Percentiles rank a stretch among this genome's conserved stretches.
Evolutionary conservation across 345 rosid species (phyloP).

Genomic region (Cardiospermum halicacabum): DNA sequence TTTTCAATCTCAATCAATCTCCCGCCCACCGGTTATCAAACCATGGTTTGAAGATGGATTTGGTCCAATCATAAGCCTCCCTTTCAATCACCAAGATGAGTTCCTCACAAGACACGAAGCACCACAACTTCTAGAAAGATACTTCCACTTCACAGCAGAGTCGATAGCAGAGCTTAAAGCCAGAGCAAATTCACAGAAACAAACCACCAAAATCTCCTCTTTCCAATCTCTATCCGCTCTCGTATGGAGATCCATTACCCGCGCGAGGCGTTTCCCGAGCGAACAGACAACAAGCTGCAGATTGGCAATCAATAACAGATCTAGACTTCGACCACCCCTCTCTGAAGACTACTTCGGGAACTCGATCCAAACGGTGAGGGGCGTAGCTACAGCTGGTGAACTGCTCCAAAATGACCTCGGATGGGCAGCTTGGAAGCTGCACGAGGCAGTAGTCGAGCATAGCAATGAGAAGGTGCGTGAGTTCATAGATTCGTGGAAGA

Average conservation of each 20-base stretch:
- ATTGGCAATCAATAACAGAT: constrained; percentile 44
- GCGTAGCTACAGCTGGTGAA: constrained; percentile 43
- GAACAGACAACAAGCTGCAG: constrained; percentile 43
- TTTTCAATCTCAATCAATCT: constrained; percentile 43
- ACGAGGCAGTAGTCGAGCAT: constrained; percentile 42
- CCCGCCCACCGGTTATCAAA: constrained; percentile 38
- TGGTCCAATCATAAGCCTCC: constrained; percentile 42
- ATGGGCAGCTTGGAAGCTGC: constrained; percentile 62
- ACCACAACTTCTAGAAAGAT: constrained; percentile 44
- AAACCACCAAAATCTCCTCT: constrained; percentile 55
- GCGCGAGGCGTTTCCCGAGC: constrained; percentile 29
- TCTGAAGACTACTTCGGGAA: constrained; percentile 58
- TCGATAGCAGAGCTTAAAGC: constrained; percentile 47
- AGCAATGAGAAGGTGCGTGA: constrained; percentile 23
- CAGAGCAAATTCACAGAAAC: constrained; percentile 37
- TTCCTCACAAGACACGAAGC: constrained; percentile 43
- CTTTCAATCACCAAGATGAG: constrained; percentile 37
- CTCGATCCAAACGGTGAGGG: constrained; percentile 30
- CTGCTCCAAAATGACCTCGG: constrained; percentile 47
- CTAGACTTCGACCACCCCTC: constrained; percentile 48
- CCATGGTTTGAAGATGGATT: constrained; percentile 59
- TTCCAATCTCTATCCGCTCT: constrained; percentile 63
- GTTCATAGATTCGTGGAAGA: constrained; percentile 37
- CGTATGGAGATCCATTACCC: constrained; percentile 59
- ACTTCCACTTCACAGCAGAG: constrained; percentile 56